Evolutionary conservation across 352 stramenopile genomes (phyloP).

Genomic region (Sclerospora graminicola): DNA sequence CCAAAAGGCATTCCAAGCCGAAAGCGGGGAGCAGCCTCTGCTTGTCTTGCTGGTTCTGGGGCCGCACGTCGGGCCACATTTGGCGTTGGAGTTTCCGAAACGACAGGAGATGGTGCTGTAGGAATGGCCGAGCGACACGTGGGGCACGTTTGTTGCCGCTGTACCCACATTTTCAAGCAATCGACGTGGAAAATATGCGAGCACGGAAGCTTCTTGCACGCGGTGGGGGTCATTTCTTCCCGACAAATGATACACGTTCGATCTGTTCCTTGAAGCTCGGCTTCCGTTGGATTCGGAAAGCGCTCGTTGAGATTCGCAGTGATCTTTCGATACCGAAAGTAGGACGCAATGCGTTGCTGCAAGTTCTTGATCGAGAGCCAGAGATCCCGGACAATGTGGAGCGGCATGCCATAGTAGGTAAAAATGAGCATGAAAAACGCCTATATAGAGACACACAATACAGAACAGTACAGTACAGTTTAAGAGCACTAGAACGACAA

Average conservation of each 20-base stretch:
- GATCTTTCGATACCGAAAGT: slow-evolving; percentile 91
- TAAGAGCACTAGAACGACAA: background rate
- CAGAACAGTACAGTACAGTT: background rate
- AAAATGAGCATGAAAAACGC: slow-evolving; percentile 98
- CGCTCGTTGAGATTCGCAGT: slow-evolving; percentile 93
- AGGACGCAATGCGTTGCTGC: slow-evolving; percentile 71
- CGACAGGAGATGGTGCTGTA: slow-evolving; percentile 35
- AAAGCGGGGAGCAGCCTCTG: slow-evolving; percentile 17
- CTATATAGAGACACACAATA: slow-evolving; percentile 15
- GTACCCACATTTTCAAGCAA: slow-evolving; percentile 97
- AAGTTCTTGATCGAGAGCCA: slow-evolving; percentile 89
- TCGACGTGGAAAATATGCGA: slow-evolving; percentile 96
- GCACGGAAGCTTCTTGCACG: slow-evolving; percentile 95
- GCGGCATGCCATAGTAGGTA: slow-evolving; percentile 94
- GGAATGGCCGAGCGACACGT: slow-evolving; percentile 95
- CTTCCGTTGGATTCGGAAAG: slow-evolving; percentile 90
- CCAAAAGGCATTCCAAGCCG: slow-evolving; percentile 22
- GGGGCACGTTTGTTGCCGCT: slow-evolving; percentile 97
- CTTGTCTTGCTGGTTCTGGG: background rate
- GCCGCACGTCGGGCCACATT: slow-evolving; percentile 13
- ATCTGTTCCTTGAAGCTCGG: slow-evolving; percentile 91
- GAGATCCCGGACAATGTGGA: slow-evolving; percentile 96
- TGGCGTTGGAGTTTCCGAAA: slow-evolving; percentile 14
- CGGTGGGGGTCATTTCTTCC: slow-evolving; percentile 85
- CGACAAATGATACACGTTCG: slow-evolving; percentile 95